Evolutionary conservation across 345 rosid genomes (phyloP), one percentile per base, ranked within the genome.

Genomic region (Populus simonii): DNA sequence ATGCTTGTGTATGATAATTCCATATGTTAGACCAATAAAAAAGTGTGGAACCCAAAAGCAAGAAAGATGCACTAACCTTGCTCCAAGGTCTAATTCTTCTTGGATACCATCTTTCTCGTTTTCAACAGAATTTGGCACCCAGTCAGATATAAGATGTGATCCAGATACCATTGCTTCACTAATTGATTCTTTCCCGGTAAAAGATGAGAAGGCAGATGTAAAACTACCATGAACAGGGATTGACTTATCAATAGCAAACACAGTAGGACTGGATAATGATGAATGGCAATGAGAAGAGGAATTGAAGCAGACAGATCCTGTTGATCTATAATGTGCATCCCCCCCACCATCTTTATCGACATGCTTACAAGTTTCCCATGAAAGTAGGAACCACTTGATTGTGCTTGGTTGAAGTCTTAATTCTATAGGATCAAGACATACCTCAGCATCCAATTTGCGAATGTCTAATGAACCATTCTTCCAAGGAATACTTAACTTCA

Each of bases 401-500:
- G 90, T 84, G 83, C 84, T 84, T 2, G 97, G 98, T 66, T 89
- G 90, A 82, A 92, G 74, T 83, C 87, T 88, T 72, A 96, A 79
- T 82, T 91, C 96, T 81, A 96, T 23, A 68, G 98, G 98, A 86
- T 92, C 93, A 77, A 92, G 38, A 69, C 74, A 83, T 80, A 93
- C 84, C 87, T 92, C 90, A 39, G 93, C 94, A 88, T 93, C 93
- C 85, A 96, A 90, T 83, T 87, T 91, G 84, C 90, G 87, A 70
- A 96, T 90, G 81, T 96, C 97, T 82, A 93, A 84, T 47, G 94
- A 89, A 85, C 96, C 99, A 85, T 96, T 86, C 84, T 84, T 90
- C 96, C 98, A 96, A 70, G 99, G 99, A 80, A 96, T 93, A 85
- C 92, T 93, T 72, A 93, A 87, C 79, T 84, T 92, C 76, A 96